Conservation (phyloP, 176 grass and related monocot species). For the Bromus sterilis region DNA sequence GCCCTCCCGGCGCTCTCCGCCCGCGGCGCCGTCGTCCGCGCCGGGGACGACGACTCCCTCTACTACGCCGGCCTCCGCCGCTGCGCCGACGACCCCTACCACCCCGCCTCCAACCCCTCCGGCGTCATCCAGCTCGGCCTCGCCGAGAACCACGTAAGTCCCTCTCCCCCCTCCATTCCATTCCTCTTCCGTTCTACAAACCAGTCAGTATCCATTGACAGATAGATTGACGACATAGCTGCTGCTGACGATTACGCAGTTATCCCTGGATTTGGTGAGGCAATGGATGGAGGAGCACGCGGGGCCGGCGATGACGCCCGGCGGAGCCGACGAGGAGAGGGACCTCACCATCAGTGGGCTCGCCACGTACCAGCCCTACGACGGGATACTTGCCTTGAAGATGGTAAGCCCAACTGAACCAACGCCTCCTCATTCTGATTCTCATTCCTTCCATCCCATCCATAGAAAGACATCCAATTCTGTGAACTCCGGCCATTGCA, state of each 20-base stretch:
- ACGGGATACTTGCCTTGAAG: conserved; percentile 83
- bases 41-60: conserved; percentile 53
- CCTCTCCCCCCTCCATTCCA: not conserved
- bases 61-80: conserved; percentile 76
- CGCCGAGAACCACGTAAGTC: conserved; percentile 66
- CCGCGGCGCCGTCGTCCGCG: conserved; percentile 36
- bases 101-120: conserved; percentile 38
- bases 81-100: conserved; percentile 49
- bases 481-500: not conserved
- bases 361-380: conserved; percentile 70
- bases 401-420: conserved; percentile 56
- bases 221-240: not conserved
- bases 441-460: not conserved
- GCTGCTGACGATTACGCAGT: conserved; percentile 28
- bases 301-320: conserved; percentile 27
- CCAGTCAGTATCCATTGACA: not conserved
- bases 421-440: not conserved
- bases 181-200: not conserved
- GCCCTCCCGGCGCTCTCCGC: conserved; percentile 34
- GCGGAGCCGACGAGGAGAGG: conserved; percentile 12
- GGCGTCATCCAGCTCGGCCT: conserved; percentile 89
- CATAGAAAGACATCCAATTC: not conserved
- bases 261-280: conserved; percentile 86
- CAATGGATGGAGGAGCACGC: conserved; percentile 65
- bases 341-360: conserved; percentile 70